Evolutionary conservation across 352 stramenopile species (phyloP), one percentile per base, ranked within the genome.

Genomic region (Phytopythium ostracodes): DNA sequence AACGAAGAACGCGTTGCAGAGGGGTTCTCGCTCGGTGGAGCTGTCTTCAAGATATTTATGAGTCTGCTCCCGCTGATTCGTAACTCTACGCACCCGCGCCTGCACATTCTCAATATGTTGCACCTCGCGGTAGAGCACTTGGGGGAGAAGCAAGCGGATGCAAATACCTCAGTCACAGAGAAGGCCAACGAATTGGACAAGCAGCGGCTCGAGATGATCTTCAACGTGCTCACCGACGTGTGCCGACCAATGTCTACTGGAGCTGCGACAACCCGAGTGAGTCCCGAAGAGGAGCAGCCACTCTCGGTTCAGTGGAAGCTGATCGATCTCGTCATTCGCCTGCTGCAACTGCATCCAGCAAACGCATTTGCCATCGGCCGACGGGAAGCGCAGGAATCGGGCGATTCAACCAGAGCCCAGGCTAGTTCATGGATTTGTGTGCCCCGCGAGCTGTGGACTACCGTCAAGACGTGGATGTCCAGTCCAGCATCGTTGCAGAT

Each of bases 21-120:
- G 68, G 55, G 65, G 62, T 87, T 67, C 42, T 84, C 77, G 0
- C 70, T 81, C 33, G 66, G 67, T 64, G 77, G 77, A 12, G 72
- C 68, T 0, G 58, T 75, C 7, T 77, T 79, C 59, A 66, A 63
- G 22, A 49, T 89, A 31, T 76, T 88, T 38, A 66, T 72, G 49
- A 77, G 66, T 14, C 29, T 87, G 17, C 58, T 92, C n/a, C 78
- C 79, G 11, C 61, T 92, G 18, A 42, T 90, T 31, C 65, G 66
- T 5, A 83, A 70, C 10, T 47, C 68, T 24, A 67, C 55, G 42
- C 75, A 89, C 31, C 83, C 83, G 25, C 67, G 71, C 25, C 42
- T 87, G 22, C 83, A 92, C 56, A 57, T 92, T 18, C 52, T 90
- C 15, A 90, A 90, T 27, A 33, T 90, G 2, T 59, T 90, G 6